These are phyloP conservation scores for Didymella exigua DNA, from an alignment of 2,329 filamentous ascomycete species.

Conservation along the genomic window DNA sequence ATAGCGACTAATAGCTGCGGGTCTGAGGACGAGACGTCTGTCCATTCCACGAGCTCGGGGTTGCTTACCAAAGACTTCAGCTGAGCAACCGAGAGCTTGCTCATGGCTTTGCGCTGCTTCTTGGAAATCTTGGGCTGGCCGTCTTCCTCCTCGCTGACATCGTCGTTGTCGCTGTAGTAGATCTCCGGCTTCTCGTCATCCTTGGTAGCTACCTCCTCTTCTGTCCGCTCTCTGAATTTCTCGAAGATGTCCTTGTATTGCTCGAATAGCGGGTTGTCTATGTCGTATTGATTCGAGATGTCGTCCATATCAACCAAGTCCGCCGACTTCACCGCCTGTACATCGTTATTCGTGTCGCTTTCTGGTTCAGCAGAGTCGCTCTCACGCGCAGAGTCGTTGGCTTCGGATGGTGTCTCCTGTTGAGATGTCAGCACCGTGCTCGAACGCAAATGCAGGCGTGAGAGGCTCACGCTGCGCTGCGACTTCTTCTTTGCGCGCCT, in stretches of 20 bases:
- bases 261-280: slow-evolving; percentile 78
- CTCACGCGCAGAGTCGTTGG: slow-evolving; percentile 42
- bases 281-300: slow-evolving; percentile 58
- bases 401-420: slow-evolving; percentile 46
- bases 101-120: slow-evolving; percentile 90
- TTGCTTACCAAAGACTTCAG: slow-evolving; percentile 89
- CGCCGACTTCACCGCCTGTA: slow-evolving; percentile 54
- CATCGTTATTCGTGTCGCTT: slow-evolving; percentile 43
- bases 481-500: slow-evolving; percentile 94
- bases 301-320: slow-evolving; percentile 41
- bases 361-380: slow-evolving; percentile 47
- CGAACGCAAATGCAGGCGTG: background rate
- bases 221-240: slow-evolving; percentile 67
- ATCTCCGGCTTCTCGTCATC: slow-evolving; percentile 78
- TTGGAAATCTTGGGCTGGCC: slow-evolving; percentile 77
- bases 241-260: slow-evolving; percentile 83
- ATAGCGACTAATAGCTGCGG: slow-evolving; percentile 89
- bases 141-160: slow-evolving; percentile 82
- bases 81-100: slow-evolving; percentile 92
- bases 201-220: slow-evolving; percentile 62
- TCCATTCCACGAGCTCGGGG: slow-evolving; percentile 97
- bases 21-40: slow-evolving; percentile 89
- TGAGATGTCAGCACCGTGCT: slow-evolving; percentile 24
- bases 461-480: slow-evolving; percentile 65
- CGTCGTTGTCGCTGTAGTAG: slow-evolving; percentile 81